phyloP scores from a whole-genome alignment of 352 stramenopile genomes.

The Blastocystis sp. region DNA sequence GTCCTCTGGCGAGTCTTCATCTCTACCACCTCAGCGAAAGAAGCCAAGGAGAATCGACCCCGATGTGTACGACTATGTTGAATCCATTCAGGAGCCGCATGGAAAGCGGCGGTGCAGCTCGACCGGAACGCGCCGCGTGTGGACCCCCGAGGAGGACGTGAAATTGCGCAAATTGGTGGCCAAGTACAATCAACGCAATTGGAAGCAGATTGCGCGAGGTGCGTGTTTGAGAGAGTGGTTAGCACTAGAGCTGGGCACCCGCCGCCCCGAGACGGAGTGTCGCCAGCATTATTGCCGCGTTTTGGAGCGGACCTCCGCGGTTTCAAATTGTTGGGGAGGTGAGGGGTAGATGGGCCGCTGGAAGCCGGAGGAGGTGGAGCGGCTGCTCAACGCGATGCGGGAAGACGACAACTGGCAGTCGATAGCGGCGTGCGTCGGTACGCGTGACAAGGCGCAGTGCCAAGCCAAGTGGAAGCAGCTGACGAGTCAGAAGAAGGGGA shows the following conservation, averaged over 20 bases:
- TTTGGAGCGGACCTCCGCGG: neutral
- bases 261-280: constrained; percentile 11
- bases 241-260: constrained; percentile 20
- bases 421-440: constrained; percentile 10
- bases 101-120: neutral
- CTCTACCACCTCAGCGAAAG: neutral
- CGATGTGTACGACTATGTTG: neutral
- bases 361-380: constrained; percentile 22
- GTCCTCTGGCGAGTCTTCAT: too few species aligned
- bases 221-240: neutral
- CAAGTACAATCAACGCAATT: constrained; percentile 10
- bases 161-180: neutral
- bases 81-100: neutral
- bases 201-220: constrained; percentile 22
- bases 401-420: neutral
- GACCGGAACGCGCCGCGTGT: neutral
- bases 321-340: neutral
- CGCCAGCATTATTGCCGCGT: constrained; percentile 39
- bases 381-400: neutral
- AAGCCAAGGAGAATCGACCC: neutral
- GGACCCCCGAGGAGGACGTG: neutral
- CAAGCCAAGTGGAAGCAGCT: constrained; percentile 28
- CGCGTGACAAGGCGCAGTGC: constrained; percentile 25
- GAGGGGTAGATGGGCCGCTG: constrained; percentile 26
- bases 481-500: neutral